Evolutionary conservation across 73 alveolate species (phyloP), one percentile per base, ranked within the genome.

Genomic region (Blepharisma stoltei): DNA sequence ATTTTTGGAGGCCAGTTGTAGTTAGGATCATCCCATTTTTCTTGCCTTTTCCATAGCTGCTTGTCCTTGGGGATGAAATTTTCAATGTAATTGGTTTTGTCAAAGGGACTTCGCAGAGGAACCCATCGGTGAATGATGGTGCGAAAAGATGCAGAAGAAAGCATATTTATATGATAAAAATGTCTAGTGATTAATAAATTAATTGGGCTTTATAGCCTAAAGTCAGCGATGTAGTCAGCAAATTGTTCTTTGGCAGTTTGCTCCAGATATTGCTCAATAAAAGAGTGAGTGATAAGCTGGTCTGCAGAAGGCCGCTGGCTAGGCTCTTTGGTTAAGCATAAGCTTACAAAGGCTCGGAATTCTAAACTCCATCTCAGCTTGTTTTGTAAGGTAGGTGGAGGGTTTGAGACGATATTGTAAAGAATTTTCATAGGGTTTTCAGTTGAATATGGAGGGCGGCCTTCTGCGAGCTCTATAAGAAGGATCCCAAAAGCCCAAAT

Each of bases 401-500:
- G 82, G 23, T 81, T 78, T 6, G 84, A 68, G 9, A 84, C 89
- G 52, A 86, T 86, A 6, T 48, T 49, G 54, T 75, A 83, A 54
- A 86, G 88, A 37, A 83, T 88, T 78, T 67, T 55, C 41, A 48
- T 32, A 44, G 76, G 81, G 8, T 86, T 81, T 69, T 76, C 85
- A 55, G 80, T 79, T 18, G 69, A 54, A 83, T 86, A 86, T 65
- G 94, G 94, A 14, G 89, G 90, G 9, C 25, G 70, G 7, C 90
- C 90, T 21, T 55, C 78, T 0, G 88, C 94, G 18, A 86, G 43
- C 48, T 86, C 94, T n/a, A 86, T 55, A 7, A 85, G 82, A 70
- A 82, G 50, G 55, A 86, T 73, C 20, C 94, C 94, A 49, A 86
- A 83, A 48, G 82, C 46, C 94, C 94, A 86, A 41, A 86, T 83